Evolutionary conservation across 106 monocot genomes (phyloP).

Genomic region (Apostasia ramifera): DNA sequence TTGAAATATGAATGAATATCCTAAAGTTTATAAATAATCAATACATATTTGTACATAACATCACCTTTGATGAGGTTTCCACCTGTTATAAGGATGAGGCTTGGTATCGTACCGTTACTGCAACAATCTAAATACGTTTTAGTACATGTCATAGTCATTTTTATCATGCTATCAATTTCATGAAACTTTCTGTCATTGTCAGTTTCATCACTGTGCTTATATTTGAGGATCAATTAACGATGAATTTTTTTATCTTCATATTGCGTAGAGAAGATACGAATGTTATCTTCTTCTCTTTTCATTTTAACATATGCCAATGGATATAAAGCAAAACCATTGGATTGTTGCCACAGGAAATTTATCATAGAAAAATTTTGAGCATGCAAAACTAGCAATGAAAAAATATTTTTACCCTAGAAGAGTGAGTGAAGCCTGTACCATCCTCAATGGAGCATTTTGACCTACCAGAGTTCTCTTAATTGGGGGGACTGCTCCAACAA

Average conservation of each 20-base stretch:
- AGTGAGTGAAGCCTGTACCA: slow-evolving; percentile 50
- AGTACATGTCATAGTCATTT: too few relatives aligned
- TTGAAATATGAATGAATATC: neutral
- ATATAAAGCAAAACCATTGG: too few relatives aligned
- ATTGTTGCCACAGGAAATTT: too few relatives aligned
- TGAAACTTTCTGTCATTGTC: neutral
- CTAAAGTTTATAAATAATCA: neutral
- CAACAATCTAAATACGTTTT: neutral
- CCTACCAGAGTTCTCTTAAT: slow-evolving; percentile 51
- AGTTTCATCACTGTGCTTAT: neutral
- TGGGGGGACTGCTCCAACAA: slow-evolving; percentile 51
- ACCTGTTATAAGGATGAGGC: slow-evolving; percentile 17
- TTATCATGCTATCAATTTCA: neutral
- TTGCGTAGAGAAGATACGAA: too few relatives aligned
- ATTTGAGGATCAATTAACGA: neutral
- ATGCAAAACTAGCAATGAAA: neutral
- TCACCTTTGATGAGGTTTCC: slow-evolving; percentile 29
- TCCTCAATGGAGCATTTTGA: slow-evolving; percentile 69
- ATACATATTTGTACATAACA: neutral
- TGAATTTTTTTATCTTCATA: neutral
- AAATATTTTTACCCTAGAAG: slow-evolving; percentile 42
- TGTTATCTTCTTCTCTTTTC: too few relatives aligned
- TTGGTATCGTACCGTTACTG: slow-evolving; percentile 23
- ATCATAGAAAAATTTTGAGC: too few relatives aligned
- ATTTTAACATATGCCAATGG: too few relatives aligned